Conservation (phyloP, 495 filamentous ascomycete species). For the Aspergillus hancockii region DNA sequence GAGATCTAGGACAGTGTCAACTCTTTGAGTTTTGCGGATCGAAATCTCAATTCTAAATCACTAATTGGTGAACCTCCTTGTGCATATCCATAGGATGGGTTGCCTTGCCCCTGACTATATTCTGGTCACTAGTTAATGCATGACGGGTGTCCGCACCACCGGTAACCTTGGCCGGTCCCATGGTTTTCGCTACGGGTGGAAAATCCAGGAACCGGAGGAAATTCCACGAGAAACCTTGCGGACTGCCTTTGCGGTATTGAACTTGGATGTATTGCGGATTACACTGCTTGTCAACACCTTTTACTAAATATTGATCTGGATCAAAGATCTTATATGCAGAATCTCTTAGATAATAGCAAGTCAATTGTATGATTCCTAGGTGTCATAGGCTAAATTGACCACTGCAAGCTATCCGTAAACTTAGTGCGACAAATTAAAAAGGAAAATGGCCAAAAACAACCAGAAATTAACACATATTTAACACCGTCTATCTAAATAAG, state of each 20-base stretch:
- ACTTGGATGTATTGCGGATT: no score
- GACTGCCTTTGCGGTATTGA: no score
- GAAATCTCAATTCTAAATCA: neutral
- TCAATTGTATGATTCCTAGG: neutral
- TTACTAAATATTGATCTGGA: neutral
- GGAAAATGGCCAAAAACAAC: neutral
- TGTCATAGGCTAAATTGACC: neutral
- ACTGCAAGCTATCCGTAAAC: neutral
- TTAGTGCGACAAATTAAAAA: neutral
- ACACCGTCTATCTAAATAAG: no score
- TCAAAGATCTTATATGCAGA: neutral
- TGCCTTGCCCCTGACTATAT: neutral
- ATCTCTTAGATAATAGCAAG: neutral
- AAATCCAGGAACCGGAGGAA: slow-evolving; percentile 2
- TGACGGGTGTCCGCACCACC: slow-evolving; percentile 1
- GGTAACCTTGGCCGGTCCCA: neutral
- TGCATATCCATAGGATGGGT: neutral
- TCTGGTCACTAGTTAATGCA: neutral
- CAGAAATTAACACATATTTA: no score
- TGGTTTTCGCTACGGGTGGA: neutral
- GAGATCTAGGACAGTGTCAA: neutral
- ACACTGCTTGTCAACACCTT: neutral
- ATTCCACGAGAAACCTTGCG: neutral
- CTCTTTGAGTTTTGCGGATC: neutral
- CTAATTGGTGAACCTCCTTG: neutral